Evolutionary conservation across 768 basidiomycete species (phyloP).

Genomic region (Hortiboletus flavorubellus): DNA sequence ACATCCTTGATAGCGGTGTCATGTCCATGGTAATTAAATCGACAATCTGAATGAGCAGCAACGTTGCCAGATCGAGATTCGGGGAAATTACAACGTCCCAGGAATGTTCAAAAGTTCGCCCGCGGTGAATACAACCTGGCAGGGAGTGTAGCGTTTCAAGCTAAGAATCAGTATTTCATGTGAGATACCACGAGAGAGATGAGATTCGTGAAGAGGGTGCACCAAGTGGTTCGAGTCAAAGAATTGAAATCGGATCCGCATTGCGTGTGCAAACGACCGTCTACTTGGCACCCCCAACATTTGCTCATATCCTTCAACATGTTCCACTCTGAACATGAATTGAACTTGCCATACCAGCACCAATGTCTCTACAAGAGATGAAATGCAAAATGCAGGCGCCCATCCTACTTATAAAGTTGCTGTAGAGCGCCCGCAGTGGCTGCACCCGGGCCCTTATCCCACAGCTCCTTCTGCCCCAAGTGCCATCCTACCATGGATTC

Average conservation of each 20-base stretch:
- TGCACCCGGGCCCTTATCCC: neutral
- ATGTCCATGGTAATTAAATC: too few species aligned
- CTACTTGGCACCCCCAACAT: neutral
- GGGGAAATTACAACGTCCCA: too few species aligned
- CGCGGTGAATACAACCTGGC: neutral
- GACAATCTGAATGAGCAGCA: too few species aligned
- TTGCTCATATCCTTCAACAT: neutral
- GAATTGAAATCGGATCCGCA: neutral
- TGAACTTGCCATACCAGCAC: neutral
- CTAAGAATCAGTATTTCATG: neutral
- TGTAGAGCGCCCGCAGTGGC: neutral
- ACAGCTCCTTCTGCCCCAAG: neutral
- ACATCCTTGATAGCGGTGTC: too few species aligned
- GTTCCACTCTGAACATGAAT: neutral
- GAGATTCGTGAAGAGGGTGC: neutral
- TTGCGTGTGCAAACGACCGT: too few species aligned
- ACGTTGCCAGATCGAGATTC: too few species aligned
- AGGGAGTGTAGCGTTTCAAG: neutral
- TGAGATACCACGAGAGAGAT: neutral
- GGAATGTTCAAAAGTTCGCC: neutral
- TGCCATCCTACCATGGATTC: conserved; percentile 11
- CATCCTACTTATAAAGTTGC: conserved; percentile 7
- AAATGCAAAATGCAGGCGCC: conserved; percentile 2
- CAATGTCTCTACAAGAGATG: neutral
- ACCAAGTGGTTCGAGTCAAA: neutral